Evolutionary conservation across 169 alveolate species (phyloP).

Genomic region (Eimeria sp.): DNA sequence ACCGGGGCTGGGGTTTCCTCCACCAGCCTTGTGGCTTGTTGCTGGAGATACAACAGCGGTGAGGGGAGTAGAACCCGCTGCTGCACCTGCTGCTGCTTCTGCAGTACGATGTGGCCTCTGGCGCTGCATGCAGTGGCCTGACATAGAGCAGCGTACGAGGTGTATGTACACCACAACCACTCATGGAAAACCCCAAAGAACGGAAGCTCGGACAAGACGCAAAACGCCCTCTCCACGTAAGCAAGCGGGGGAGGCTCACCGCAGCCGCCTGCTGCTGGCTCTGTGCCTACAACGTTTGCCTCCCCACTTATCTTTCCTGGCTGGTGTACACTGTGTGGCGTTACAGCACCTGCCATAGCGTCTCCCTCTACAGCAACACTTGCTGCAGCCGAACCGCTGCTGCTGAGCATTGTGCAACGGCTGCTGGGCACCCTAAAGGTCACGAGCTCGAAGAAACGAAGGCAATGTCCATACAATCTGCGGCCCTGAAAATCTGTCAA

Average conservation of each 20-base stretch:
- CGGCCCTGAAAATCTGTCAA: constrained; percentile 61
- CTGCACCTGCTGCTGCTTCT: constrained; percentile 55
- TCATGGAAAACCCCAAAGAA: constrained; percentile 53
- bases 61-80: constrained; percentile 19
- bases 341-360: neutral
- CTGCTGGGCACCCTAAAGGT: constrained; percentile 5
- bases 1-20: constrained; percentile 64
- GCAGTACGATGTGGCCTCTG: constrained; percentile 43
- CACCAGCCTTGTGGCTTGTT: constrained; percentile 62
- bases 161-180: constrained; percentile 67
- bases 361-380: constrained; percentile 12
- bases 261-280: constrained; percentile 6
- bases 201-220: constrained; percentile 45
- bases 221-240: constrained; percentile 69
- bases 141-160: constrained; percentile 58
- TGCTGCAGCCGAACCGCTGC: neutral
- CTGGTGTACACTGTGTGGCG: neutral
- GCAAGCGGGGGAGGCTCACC: constrained; percentile 34
- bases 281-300: neutral
- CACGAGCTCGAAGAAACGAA: constrained; percentile 62
- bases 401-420: neutral
- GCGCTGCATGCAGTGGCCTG: constrained; percentile 53
- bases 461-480: constrained; percentile 54
- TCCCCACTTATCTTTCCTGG: neutral
- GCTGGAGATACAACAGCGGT: constrained; percentile 53